Conservation (phyloP, 495 filamentous ascomycete genomes). For the Penicillium malachiteum region DNA sequence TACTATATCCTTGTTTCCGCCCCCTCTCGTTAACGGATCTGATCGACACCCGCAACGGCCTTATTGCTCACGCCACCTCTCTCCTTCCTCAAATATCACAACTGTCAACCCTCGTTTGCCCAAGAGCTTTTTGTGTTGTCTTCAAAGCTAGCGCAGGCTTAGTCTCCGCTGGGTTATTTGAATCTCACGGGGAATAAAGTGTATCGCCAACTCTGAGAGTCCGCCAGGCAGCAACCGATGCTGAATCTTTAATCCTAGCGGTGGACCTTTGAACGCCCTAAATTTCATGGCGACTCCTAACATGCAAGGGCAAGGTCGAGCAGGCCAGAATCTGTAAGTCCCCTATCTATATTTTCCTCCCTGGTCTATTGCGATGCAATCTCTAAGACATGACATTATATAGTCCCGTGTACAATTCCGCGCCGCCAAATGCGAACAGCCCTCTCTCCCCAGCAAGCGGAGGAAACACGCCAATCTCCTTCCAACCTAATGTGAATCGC, state of each 20-base stretch:
- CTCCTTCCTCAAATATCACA: slow-evolving; percentile 11
- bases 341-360: not conserved
- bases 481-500: slow-evolving; percentile 81
- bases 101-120: not conserved
- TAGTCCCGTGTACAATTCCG: slow-evolving; percentile 21
- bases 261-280: slow-evolving; percentile 7
- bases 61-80: slow-evolving; percentile 21
- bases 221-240: slow-evolving; percentile 21
- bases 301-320: slow-evolving; percentile 24
- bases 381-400: slow-evolving; percentile 13
- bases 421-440: slow-evolving; percentile 25
- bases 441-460: slow-evolving; percentile 31
- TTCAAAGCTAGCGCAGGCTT: not conserved
- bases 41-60: slow-evolving; percentile 25
- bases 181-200: not conserved
- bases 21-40: slow-evolving; percentile 13
- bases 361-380: slow-evolving; percentile 8
- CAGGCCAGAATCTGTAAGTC: slow-evolving; percentile 27
- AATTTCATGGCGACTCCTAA: slow-evolving; percentile 24
- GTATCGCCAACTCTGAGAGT: not conserved
- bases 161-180: not conserved
- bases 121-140: too few relatives aligned
- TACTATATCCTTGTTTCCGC: slow-evolving; percentile 25
- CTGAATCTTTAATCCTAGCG: slow-evolving; percentile 8
- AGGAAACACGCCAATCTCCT: slow-evolving; percentile 51